Evolutionary conservation across 2,329 filamentous ascomycete species (phyloP).

Genomic region (Colletotrichum theobromicola): DNA sequence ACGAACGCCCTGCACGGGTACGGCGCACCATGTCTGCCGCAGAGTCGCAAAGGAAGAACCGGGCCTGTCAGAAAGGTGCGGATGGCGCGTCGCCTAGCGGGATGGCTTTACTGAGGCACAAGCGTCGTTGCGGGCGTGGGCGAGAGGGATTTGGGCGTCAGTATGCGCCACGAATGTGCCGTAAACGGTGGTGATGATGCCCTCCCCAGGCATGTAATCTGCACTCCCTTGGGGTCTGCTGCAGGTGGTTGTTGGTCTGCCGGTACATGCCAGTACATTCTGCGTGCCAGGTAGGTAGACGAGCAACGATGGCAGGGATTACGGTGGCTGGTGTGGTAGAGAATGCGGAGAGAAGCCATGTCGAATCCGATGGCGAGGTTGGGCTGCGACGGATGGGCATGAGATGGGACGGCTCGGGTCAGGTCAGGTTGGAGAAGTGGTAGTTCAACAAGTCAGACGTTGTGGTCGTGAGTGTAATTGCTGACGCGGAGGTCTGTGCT

Average conservation of each 20-base stretch:
- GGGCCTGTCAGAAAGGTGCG: not conserved
- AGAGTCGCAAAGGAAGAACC: not conserved
- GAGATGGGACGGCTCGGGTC: not conserved
- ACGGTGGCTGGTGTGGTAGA: not conserved
- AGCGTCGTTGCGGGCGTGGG: not conserved
- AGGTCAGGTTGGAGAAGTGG: not conserved
- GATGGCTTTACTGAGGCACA: not conserved
- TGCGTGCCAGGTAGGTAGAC: not conserved
- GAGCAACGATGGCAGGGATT: not conserved
- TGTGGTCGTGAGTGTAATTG: not conserved
- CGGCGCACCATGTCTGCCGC: not conserved
- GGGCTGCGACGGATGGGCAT: not conserved
- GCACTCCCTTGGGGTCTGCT: not conserved
- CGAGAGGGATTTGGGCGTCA: not conserved
- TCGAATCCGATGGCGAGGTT: not conserved
- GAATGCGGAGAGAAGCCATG: not conserved
- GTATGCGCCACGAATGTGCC: not conserved
- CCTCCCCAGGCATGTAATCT: not conserved
- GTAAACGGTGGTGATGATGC: not conserved
- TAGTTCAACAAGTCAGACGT: not conserved
- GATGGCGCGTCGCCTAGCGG: not conserved
- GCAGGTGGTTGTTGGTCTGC: not conserved
- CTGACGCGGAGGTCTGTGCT: not conserved
- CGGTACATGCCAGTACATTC: slow-evolving; percentile 2
- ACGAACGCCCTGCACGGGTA: not conserved